Evolutionary conservation across 1,139 yeast species (phyloP), one percentile per base, ranked within the genome.

Genomic region (Saccharomyces hybrid): DNA sequence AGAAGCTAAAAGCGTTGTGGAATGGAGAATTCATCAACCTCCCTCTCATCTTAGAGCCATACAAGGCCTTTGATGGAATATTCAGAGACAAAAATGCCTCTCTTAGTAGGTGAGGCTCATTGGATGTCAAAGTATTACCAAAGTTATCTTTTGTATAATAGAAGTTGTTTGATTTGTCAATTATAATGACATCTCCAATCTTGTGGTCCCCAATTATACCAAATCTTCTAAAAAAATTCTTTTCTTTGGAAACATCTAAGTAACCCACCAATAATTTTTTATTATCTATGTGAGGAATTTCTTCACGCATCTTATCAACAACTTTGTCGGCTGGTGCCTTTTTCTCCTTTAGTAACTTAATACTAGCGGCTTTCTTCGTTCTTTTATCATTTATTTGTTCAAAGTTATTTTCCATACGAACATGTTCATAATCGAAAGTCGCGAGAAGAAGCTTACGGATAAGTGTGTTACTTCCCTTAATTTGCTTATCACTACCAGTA

Each of bases 341-440:
- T 32, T 70, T 65, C 26, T 69, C 71, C 62, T 78, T 80, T 63
- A 84, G 65, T 34, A 71, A 62, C 9, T 71, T 71, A 2, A 80
- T 81, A 32, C 69, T 69, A 3, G 71, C 68, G 1, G 70, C 66
- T 63, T 85, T 85, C 5, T 65, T 64, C 2, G 66, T 65, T 57
- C 90, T 71, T 49, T 72, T 68, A 0, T 63, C 55, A 11, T 71
- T 52, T 8, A 83, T 62, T 11, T 73, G 65, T 2, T 76, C 65
- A 63, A 70, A 82, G 59, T 77, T 77, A 55, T 73, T 73, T 50
- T 75, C 72, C 61, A 76, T 75, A 62, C 80, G 78, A 48, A 71
- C 59, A 54, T 74, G 68, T 58, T 78, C 74, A 66, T 80, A 83
- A 55, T 79, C 82, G 62, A 83, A 86, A 4, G 79, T 81, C 9